phyloP scores from a whole-genome alignment of 1,139 yeast species.

The Magnusiomyces tetraspermus region DNA sequence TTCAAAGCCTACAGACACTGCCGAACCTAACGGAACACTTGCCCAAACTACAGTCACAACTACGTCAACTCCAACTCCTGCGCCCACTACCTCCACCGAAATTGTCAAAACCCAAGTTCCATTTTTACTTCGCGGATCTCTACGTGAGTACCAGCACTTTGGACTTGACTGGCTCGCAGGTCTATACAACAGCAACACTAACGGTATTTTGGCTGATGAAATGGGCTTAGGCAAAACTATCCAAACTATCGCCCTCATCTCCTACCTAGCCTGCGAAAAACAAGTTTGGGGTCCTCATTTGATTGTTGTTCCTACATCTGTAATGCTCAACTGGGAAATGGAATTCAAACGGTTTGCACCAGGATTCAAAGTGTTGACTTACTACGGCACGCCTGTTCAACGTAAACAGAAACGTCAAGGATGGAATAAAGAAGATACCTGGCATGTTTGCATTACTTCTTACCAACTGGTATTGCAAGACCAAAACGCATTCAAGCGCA shows the following conservation, averaged over 20 bases:
- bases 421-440: conserved; percentile 93
- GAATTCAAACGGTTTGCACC: conserved; percentile 98
- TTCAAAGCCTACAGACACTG: background rate
- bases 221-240: conserved; percentile 98
- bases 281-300: conserved; percentile 97
- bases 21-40: background rate
- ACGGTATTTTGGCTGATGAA: conserved; percentile 96
- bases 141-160: conserved; percentile 89
- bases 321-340: conserved; percentile 99
- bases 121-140: conserved; percentile 59
- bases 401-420: conserved; percentile 93
- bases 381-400: conserved; percentile 97
- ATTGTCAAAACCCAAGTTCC: conserved; percentile 25
- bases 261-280: conserved; percentile 88
- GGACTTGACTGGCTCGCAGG: conserved; percentile 98
- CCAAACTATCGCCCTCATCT: conserved; percentile 80
- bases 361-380: conserved; percentile 89
- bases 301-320: conserved; percentile 95
- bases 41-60: background rate
- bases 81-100: conserved; percentile 8
- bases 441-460: conserved; percentile 94
- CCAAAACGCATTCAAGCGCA: conserved; percentile 84
- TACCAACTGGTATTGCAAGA: conserved; percentile 95
- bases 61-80: background rate
- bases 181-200: conserved; percentile 80